Conservation (phyloP, 345 rosid species). For the Syzygium grande region DNA sequence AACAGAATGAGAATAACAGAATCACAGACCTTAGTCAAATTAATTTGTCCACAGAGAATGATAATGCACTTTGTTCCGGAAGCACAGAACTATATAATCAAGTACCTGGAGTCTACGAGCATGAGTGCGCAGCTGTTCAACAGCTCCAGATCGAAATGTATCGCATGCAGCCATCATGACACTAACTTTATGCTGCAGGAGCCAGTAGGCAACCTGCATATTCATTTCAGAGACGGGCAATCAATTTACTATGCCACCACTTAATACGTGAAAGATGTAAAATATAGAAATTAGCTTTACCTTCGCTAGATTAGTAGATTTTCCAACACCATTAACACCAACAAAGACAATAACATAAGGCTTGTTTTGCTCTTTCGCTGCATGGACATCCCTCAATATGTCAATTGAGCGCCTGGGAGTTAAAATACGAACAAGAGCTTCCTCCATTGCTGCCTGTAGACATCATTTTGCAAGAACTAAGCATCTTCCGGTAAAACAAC, state of each 20-base stretch:
- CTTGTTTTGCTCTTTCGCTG: slow-evolving; percentile 82
- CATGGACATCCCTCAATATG: slow-evolving; percentile 88
- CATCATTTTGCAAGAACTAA: background rate
- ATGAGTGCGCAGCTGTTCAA: slow-evolving; percentile 94
- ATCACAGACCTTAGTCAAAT: background rate
- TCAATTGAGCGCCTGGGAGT: slow-evolving; percentile 98
- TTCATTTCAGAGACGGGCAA: background rate
- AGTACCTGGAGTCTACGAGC: slow-evolving; percentile 94
- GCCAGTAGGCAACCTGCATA: slow-evolving; percentile 94
- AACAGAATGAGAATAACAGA: background rate
- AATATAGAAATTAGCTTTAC: slow-evolving; percentile 12
- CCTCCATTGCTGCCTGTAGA: slow-evolving; percentile 90
- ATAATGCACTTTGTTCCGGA: background rate
- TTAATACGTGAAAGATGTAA: background rate
- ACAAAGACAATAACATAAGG: slow-evolving; percentile 97
- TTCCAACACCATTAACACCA: slow-evolving; percentile 98
- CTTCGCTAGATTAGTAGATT: slow-evolving; percentile 96
- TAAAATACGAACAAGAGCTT: slow-evolving; percentile 89
- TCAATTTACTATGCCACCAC: background rate
- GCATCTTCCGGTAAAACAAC: background rate
- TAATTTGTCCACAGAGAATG: background rate
- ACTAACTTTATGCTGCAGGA: slow-evolving; percentile 76
- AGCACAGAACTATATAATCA: background rate
- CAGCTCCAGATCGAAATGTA: slow-evolving; percentile 98
- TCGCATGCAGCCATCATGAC: slow-evolving; percentile 99